Conservation (phyloP, 495 filamentous ascomycete genomes). For the Bombardia bombarda region DNA sequence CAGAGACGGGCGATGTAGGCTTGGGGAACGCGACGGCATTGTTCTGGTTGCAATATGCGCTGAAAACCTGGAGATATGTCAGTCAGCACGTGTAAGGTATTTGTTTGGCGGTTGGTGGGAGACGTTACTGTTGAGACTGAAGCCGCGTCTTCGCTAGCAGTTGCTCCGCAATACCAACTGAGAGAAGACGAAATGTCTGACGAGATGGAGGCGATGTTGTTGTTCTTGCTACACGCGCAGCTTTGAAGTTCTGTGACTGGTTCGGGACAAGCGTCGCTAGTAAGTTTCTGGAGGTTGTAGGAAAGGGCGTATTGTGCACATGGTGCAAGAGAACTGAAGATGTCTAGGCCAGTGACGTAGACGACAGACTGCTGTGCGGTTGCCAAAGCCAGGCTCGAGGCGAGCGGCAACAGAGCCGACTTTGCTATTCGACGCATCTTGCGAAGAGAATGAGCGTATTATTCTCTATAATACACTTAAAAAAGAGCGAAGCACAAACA, state of each 20-base stretch:
- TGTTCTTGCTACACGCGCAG: slow-evolving; percentile 43
- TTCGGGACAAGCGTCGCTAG: slow-evolving; percentile 31
- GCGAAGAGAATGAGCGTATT: slow-evolving; percentile 2
- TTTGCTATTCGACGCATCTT: slow-evolving; percentile 10
- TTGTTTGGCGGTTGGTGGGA: background rate
- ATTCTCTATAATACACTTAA: background rate
- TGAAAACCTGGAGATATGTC: slow-evolving; percentile 14
- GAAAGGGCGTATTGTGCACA: slow-evolving; percentile 35
- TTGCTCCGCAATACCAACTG: slow-evolving; percentile 31
- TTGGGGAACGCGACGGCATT: slow-evolving; percentile 24
- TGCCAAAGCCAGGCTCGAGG: slow-evolving; percentile 6
- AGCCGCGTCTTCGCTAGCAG: slow-evolving; percentile 36
- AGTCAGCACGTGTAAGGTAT: background rate
- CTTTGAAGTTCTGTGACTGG: slow-evolving; percentile 32
- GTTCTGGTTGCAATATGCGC: slow-evolving; percentile 40
- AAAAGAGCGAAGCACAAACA: background rate
- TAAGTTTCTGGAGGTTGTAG: slow-evolving; percentile 32
- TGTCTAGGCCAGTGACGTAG: slow-evolving; percentile 37
- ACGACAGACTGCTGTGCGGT: slow-evolving; percentile 15
- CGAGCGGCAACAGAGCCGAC: slow-evolving; percentile 3
- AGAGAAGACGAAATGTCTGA: slow-evolving; percentile 28
- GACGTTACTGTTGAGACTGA: slow-evolving; percentile 31
- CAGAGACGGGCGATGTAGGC: slow-evolving; percentile 27
- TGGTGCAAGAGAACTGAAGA: slow-evolving; percentile 38
- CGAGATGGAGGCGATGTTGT: slow-evolving; percentile 33